Evolutionary conservation across 768 basidiomycete genomes (phyloP), one percentile per base, ranked within the genome.

Genomic region (Ramaria rubella): DNA sequence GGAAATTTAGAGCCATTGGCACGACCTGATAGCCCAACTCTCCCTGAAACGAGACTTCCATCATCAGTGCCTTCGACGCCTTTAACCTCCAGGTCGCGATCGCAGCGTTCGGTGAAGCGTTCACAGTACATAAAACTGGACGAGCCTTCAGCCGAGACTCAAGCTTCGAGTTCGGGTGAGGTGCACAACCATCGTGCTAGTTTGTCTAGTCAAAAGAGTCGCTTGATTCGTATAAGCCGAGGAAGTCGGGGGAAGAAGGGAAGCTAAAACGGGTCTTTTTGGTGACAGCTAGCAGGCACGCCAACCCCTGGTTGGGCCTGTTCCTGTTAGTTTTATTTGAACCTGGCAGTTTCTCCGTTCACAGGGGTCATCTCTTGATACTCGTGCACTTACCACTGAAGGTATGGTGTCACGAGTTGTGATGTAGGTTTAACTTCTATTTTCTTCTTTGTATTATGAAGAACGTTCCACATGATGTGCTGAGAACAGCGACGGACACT

Each of bases 11-110:
- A 15, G 46, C 12, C 43, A 34, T 26, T 15, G 30, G 19, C 55
- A 49, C 27, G 55, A 46, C 55, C 55, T 34, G 55, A 56, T 45
- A 56, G 55, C 36, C 55, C 55, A 21, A 56, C 55, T 7, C 27
- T 56, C 26, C 55, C 55, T 4, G 44, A 56, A n/a, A 14, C 30
- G 23, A 15, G 2, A 30, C 11, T 44, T 9, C 11, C 23, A 8
- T 46, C 43, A 1, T 17, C 23, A 17, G 3, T 19, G 30, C 49
- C 49, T 15, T 8, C 3, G 2, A 33, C 49, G 17, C 49, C 49
- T 17, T 26, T 5, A 48, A 19, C 40, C 4, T 2, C 40, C 5
- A 42, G 17, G 40, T 8, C 46, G 46, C 24, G 46, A 9, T 48
- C 46, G 24, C 46, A 48, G n/a, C 46, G 46, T 9, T 48, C 21